Base-by-base conservation (phyloP, 306 rosid species). In the Lathyrus sativus region DNA sequence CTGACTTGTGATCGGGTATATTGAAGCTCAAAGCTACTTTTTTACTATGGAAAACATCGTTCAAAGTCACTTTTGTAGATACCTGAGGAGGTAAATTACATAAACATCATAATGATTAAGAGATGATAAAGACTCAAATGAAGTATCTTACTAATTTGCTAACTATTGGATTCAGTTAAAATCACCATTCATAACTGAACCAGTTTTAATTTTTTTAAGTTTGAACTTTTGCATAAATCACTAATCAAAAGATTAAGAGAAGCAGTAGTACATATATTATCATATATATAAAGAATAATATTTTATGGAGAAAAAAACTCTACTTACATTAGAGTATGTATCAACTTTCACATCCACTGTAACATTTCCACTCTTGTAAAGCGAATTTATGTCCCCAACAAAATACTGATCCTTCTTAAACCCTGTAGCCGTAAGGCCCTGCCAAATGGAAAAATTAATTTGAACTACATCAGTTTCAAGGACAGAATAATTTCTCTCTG, bases 1-100 rank as follows among this genome's bases (percentile, higher is more conserved):
- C 95, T 45, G 98, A 92, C 86, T 86, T 89, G 75, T 89, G 95
- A 83, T 89, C 98, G 4, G 98, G 98, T 77, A 92, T 80, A 62
- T 38, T 85, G 87, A 92, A 92, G 95, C 98, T 89, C 66, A 85
- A 41, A 33, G 86, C 87, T 48, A 81, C 83, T 78, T 88, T 92
- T 76, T 90, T 86, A 46, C 73, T 76, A n/a, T 81, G 85, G 70
- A 83, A 80, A 79, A 86, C 55, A 83, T 85, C 89, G 56, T 70
- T 85, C 72, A 72, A 75, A 14, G 91, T 87, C 70, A 92, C 88
- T 83, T 88, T 88, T 31, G 98, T 86, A 53, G 88, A 67, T 49
- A 92, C 88, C 98, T 92, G 88, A 29, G 65, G 28, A 61, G 31
- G 46, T 43, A 48, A 67, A 71, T 43, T 26, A 55, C 60, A 75